Evolutionary conservation across 164 flowering plant species (phyloP).

Genomic region (Nelumbo lutea): DNA sequence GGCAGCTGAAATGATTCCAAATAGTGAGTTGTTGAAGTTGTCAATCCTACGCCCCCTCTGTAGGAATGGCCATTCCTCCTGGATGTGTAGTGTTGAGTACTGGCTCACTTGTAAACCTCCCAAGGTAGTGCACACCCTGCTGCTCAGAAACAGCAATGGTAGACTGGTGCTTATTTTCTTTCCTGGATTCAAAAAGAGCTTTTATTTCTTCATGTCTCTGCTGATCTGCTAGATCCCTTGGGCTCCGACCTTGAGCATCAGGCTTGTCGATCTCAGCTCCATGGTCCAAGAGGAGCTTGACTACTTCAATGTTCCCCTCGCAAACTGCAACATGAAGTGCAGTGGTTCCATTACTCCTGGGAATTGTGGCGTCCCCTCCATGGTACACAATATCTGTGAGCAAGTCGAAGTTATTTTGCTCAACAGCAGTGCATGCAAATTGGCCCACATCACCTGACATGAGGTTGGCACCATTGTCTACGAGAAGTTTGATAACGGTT

Average conservation of each 20-base stretch:
- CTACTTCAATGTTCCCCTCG: slow-evolving; percentile 47
- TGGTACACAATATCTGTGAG: slow-evolving; percentile 31
- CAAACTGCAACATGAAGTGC: slow-evolving; percentile 56
- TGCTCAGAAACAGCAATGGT: slow-evolving; percentile 18
- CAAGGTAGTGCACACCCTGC: slow-evolving; percentile 23
- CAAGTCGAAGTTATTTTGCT: slow-evolving; percentile 39
- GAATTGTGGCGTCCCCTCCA: slow-evolving; percentile 40
- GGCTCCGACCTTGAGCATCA: slow-evolving; percentile 51
- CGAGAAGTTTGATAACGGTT: slow-evolving; percentile 29
- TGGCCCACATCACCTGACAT: slow-evolving; percentile 40
- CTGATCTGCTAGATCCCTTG: slow-evolving; percentile 57
- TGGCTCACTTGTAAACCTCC: slow-evolving; percentile 50
- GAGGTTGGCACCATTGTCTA: slow-evolving; percentile 41
- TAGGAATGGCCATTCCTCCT: slow-evolving; percentile 11
- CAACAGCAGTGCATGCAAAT: slow-evolving; percentile 51
- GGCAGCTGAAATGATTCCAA: slow-evolving; percentile 72
- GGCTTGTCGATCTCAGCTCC: slow-evolving; percentile 46
- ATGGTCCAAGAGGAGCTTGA: slow-evolving; percentile 33
- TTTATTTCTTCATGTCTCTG: slow-evolving; percentile 52
- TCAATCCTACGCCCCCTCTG: slow-evolving; percentile 43
- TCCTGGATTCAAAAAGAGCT: slow-evolving; percentile 25
- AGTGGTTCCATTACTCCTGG: slow-evolving; percentile 33
- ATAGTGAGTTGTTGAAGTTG: slow-evolving; percentile 70
- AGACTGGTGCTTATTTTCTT: slow-evolving; percentile 20
- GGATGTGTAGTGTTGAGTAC: slow-evolving; percentile 8